These are phyloP conservation scores for Cladosporium velox DNA, from an alignment of 2,329 filamentous ascomycete genomes.

Conservation along the genomic window DNA sequence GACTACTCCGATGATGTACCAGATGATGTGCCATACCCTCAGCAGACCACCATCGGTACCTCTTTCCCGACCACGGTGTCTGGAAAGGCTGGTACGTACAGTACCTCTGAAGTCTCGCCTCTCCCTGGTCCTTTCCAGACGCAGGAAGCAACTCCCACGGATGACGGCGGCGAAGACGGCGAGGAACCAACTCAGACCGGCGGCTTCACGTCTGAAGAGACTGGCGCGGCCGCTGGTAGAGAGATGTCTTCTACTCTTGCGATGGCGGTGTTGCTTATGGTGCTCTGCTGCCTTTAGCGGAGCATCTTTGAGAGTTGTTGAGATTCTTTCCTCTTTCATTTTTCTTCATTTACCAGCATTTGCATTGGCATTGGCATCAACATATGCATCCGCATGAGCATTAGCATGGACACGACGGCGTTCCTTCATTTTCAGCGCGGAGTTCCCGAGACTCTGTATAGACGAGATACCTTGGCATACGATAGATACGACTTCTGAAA, in stretches of 20 bases:
- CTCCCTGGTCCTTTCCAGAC: slow-evolving; percentile 16
- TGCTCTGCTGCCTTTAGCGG: not conserved
- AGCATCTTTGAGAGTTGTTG: not conserved
- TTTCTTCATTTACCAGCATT: not conserved
- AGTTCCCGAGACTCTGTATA: not conserved
- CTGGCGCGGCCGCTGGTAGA: not conserved
- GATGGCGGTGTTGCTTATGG: slow-evolving; percentile 3
- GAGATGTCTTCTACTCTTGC: slow-evolving; percentile 10
- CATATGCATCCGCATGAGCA: not conserved
- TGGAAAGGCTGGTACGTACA: slow-evolving; percentile 1
- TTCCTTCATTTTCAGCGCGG: not conserved
- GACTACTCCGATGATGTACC: slow-evolving; percentile 20
- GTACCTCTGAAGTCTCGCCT: slow-evolving; percentile 6
- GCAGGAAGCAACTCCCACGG: not conserved
- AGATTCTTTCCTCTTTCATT: not conserved
- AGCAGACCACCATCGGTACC: slow-evolving; percentile 12
- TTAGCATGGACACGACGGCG: not conserved
- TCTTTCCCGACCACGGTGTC: slow-evolving; percentile 16
- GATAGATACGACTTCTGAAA: slow-evolving; percentile 4
- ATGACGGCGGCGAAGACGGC: not conserved
- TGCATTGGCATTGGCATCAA: not conserved
- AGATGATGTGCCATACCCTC: slow-evolving; percentile 13
- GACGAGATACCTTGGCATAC: not conserved
- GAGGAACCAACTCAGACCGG: slow-evolving; percentile 2
- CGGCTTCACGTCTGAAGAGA: slow-evolving; percentile 8